Conservation (phyloP, 805 yeast species). For the Lipomyces sp. region DNA sequence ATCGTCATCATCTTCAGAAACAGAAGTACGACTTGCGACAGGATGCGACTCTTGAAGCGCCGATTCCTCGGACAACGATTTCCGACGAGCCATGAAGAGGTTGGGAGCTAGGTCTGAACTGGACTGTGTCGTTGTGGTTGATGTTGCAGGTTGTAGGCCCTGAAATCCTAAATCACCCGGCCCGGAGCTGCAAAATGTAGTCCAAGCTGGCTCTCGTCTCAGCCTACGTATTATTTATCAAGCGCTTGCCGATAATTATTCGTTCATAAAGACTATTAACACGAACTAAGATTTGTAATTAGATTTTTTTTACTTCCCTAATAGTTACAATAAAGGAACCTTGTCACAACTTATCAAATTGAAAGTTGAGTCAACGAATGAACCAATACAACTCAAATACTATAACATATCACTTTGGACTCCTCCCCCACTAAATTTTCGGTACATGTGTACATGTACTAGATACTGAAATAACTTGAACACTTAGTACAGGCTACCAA, state of each 20-base stretch:
- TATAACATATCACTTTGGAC: neutral
- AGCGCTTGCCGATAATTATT: neutral
- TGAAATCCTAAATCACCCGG: too few relatives aligned
- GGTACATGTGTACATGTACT: neutral
- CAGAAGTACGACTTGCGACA: neutral
- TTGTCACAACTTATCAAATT: neutral
- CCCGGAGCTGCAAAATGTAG: too few relatives aligned
- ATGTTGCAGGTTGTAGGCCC: too few relatives aligned
- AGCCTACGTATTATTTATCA: neutral
- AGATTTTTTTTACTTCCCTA: neutral
- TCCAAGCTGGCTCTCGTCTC: too few relatives aligned
- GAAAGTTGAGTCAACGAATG: neutral
- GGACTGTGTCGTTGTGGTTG: too few relatives aligned
- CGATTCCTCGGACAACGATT: slow-evolving; percentile 11
- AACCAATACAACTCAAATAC: neutral
- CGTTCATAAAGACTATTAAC: neutral
- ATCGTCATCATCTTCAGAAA: slow-evolving; percentile 8
- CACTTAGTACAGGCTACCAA: neutral
- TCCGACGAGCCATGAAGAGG: neutral
- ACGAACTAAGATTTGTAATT: neutral
- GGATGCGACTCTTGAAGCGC: neutral
- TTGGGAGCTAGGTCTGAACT: too few relatives aligned
- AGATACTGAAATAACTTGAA: neutral
- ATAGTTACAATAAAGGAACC: neutral
- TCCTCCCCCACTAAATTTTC: neutral